A percentile compares a stretch with the other conserved stretches of the same genome.
Conservation (phyloP, 345 rosid genomes). For the Durio zibethinus region DNA sequence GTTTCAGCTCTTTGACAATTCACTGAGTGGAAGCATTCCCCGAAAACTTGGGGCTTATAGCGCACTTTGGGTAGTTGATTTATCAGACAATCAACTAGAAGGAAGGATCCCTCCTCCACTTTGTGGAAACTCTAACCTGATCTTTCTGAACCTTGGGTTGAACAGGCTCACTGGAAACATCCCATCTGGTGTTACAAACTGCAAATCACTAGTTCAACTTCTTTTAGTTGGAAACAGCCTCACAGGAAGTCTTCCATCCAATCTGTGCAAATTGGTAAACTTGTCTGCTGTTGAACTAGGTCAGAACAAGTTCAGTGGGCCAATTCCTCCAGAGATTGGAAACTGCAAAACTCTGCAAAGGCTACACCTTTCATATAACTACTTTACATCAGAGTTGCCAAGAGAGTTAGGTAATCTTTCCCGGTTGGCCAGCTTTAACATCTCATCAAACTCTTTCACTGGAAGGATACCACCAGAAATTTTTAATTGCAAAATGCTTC, state of each 20-base stretch:
- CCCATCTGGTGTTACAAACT: conserved; percentile 55
- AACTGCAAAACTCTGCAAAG: conserved; percentile 63
- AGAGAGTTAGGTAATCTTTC: conserved; percentile 69
- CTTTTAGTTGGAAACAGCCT: conserved; percentile 57
- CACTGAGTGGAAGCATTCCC: conserved; percentile 66
- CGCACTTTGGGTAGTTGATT: conserved; percentile 73
- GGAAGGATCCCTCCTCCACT: conserved; percentile 70
- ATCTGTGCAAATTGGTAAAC: conserved; percentile 56
- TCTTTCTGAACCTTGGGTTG: conserved; percentile 59
- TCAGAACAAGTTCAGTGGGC: conserved; percentile 66
- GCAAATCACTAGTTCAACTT: conserved; percentile 65
- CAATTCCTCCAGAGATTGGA: conserved; percentile 65
- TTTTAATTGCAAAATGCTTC: conserved; percentile 72
- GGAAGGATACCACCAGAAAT: conserved; percentile 71
- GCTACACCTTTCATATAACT: conserved; percentile 61
- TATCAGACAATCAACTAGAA: conserved; percentile 57
- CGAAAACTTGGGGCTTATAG: conserved; percentile 61
- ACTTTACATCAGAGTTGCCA: conserved; percentile 62
- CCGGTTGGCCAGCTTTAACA: conserved; percentile 59
- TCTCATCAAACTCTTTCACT: conserved; percentile 63
- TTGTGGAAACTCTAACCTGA: conserved; percentile 50
- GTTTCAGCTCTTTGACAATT: conserved; percentile 81
- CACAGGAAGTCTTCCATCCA: conserved; percentile 57
- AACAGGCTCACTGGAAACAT: conserved; percentile 70
- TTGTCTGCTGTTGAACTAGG: conserved; percentile 66